Evolutionary conservation across 257 asterid species (phyloP), one percentile per base, ranked within the genome.

Genomic region (Gynochthodes officinalis): DNA sequence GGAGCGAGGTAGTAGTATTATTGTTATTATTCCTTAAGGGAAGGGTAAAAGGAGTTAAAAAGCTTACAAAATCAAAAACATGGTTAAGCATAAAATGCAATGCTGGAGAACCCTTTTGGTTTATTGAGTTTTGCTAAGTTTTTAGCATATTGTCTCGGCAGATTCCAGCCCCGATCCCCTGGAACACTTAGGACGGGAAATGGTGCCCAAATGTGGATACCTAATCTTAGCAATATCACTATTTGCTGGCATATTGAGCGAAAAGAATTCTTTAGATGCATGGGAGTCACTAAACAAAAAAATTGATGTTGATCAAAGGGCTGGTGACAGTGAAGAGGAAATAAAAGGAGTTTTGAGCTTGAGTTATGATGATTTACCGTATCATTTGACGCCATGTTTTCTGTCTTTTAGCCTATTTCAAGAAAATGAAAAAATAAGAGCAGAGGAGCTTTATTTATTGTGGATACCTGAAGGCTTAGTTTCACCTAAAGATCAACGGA

Each of bases 301-400:
- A 35, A 28, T 76, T 5, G 61, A 70, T 62, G 3, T 40, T 0
- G 46, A 71, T 28, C 8, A 42, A 30, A 63, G 43, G 63, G 77
- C 64, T 3, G 48, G 55, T 27, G 76, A 63, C 16, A 39, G 16
- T 1, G 33, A 21, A 21, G 28, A 14, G 32, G 53, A 70, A 67
- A 71, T 75, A 4, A 25, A 35, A 49, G 63, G 58, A 2, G 77
- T 75, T 4, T 35, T 79, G 32, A 61, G 52, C 25, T 49, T 75
- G 64, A 79, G 80, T n/a, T 75, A 70, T 37, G 16, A 71, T 53
- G 64, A 57, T n/a, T 37, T 80, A 12, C 80, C 83, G 15, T 75
- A 75, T 23, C 54, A 79, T 55, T 72, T 79, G 25, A 79, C 75
- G 30, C 64, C 72, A 0, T 80, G 83, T 25, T 80, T 80, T 28